Evolutionary conservation across 768 basidiomycete species (phyloP).

Genomic region (Lentinula lateritia): DNA sequence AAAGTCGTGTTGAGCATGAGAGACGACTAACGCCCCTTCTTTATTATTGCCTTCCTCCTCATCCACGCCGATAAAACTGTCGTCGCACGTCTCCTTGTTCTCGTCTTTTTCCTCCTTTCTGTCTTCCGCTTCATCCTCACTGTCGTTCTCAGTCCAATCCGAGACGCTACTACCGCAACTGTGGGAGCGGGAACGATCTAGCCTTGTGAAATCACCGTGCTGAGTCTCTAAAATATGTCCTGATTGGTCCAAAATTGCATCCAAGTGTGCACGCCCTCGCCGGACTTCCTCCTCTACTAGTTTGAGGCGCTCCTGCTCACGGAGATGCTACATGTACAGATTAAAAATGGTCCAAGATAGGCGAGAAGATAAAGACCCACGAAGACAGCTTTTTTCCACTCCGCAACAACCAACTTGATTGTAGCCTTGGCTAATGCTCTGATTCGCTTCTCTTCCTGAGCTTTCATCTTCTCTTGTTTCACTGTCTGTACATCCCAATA

Average conservation of each 20-base stretch:
- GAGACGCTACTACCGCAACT: constrained; percentile 57
- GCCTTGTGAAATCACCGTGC: constrained; percentile 57
- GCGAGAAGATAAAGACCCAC: constrained; percentile 36
- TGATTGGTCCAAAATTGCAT: constrained; percentile 86
- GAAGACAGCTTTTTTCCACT: constrained; percentile 88
- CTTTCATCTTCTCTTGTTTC: constrained; percentile 52
- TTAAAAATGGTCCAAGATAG: not conserved
- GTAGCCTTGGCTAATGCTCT: constrained; percentile 67
- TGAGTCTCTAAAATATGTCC: constrained; percentile 84
- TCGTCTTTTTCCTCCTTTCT: constrained; percentile 6
- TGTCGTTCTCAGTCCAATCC: constrained; percentile 26
- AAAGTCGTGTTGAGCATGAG: not conserved
- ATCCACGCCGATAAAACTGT: constrained; percentile 15
- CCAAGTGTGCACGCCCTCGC: constrained; percentile 79
- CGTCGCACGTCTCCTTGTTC: not conserved
- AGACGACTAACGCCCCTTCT: not conserved
- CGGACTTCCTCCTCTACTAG: constrained; percentile 74
- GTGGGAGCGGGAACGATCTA: constrained; percentile 36
- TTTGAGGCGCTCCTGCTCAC: constrained; percentile 58
- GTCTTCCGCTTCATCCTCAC: constrained; percentile 26
- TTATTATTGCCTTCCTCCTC: constrained; percentile 22
- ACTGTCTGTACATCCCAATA: constrained; percentile 73
- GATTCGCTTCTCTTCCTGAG: constrained; percentile 63
- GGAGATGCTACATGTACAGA: constrained; percentile 50
- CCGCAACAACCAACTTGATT: constrained; percentile 59